Evolutionary conservation across 495 filamentous ascomycete species (phyloP).

Genomic region (Penicillium canariense): DNA sequence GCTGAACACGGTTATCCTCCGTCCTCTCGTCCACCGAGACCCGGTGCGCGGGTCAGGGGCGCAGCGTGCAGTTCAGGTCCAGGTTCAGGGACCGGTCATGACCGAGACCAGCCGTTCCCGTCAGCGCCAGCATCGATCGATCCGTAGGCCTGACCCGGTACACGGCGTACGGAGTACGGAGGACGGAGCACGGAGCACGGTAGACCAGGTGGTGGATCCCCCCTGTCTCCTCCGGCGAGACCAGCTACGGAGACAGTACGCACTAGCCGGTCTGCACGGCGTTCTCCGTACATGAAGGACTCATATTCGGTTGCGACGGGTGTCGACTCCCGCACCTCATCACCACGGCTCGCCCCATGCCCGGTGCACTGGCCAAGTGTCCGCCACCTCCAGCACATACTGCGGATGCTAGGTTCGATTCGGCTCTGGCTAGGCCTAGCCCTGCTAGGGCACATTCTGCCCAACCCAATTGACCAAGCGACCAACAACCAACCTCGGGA

Average conservation of each 20-base stretch:
- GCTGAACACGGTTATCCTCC: not conserved
- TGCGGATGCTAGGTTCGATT: no score
- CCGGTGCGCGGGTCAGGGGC: not conserved
- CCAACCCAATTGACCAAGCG: not conserved
- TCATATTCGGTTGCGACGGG: no score
- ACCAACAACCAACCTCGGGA: no score
- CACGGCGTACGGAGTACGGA: not conserved
- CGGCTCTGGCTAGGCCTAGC: not conserved
- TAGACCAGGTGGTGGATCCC: no score
- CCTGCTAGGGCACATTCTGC: not conserved
- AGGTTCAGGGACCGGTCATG: not conserved
- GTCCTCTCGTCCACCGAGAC: not conserved
- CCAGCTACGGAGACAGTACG: no score
- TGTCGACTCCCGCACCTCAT: no score
- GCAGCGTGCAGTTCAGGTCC: no score
- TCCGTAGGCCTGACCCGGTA: not conserved
- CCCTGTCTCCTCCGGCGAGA: no score
- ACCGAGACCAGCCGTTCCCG: conserved; percentile 1
- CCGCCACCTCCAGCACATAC: not conserved
- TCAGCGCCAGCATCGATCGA: not conserved
- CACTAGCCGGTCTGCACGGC: no score
- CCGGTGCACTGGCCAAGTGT: not conserved
- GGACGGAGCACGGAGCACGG: no score
- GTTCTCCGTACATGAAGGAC: no score
- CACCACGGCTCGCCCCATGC: not conserved